Percentiles rank a stretch among this genome's conserved stretches.
Evolutionary conservation across 2,329 filamentous ascomycete species (phyloP).

Genomic region (Sphaerostilbella broomeana): DNA sequence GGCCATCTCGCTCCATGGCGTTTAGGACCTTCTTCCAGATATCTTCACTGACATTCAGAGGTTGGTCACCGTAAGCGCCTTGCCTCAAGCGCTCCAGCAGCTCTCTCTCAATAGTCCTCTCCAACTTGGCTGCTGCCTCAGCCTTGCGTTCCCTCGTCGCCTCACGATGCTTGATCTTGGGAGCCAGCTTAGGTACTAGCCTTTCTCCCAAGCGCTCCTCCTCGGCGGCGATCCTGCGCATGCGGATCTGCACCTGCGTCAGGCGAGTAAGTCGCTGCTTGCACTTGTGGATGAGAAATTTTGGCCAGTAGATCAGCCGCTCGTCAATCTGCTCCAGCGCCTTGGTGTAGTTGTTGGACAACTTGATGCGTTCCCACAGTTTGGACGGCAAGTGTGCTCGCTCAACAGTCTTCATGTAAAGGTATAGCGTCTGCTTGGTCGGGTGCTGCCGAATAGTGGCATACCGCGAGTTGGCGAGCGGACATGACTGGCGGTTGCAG

Average conservation of each 20-base stretch:
- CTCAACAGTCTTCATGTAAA: slow-evolving; percentile 95
- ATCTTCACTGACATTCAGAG: slow-evolving; percentile 86
- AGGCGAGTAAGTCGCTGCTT: slow-evolving; percentile 91
- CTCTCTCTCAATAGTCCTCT: slow-evolving; percentile 91
- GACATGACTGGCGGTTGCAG: slow-evolving; percentile 82
- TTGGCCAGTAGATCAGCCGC: slow-evolving; percentile 86
- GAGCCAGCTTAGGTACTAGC: slow-evolving; percentile 80
- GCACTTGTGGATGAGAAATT: slow-evolving; percentile 88
- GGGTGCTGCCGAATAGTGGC: slow-evolving; percentile 84
- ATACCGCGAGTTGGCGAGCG: slow-evolving; percentile 85
- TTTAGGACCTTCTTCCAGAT: slow-evolving; percentile 97
- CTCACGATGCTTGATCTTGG: slow-evolving; percentile 77
- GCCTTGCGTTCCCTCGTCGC: slow-evolving; percentile 70
- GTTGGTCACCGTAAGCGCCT: slow-evolving; percentile 89
- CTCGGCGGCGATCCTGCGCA: slow-evolving; percentile 76
- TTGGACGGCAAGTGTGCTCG: slow-evolving; percentile 82
- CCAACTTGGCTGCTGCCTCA: slow-evolving; percentile 82
- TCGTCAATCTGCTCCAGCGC: slow-evolving; percentile 84
- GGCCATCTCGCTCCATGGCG: slow-evolving; percentile 79
- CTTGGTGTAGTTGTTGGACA: slow-evolving; percentile 84
- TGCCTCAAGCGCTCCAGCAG: slow-evolving; percentile 84
- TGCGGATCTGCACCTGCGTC: slow-evolving; percentile 81
- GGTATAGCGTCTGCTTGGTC: slow-evolving; percentile 74
- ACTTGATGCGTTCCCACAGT: slow-evolving; percentile 88
- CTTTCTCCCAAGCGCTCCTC: slow-evolving; percentile 84